These are phyloP conservation scores for Paraconiothyrium brasiliense DNA, from an alignment of 2,329 filamentous ascomycete genomes.

Conservation along the genomic window DNA sequence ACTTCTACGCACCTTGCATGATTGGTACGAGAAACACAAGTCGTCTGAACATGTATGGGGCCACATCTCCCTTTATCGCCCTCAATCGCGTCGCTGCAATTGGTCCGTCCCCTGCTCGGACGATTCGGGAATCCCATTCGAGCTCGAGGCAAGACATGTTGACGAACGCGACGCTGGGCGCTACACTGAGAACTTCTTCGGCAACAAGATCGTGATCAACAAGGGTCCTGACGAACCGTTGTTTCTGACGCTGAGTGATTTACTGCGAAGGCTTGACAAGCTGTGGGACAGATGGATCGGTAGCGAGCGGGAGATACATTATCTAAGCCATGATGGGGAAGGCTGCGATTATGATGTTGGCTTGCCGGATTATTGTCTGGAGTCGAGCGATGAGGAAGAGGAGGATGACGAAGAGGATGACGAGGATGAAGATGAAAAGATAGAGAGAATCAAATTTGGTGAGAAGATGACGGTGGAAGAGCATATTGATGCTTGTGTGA, in stretches of 20 bases:
- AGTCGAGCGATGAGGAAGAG: background rate
- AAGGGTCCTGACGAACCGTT: background rate
- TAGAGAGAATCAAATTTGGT: background rate
- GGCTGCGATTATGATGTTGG: background rate
- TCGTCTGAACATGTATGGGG: background rate
- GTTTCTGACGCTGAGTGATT: background rate
- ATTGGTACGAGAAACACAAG: slow-evolving; percentile 6
- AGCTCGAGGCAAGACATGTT: background rate
- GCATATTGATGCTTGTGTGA: too few relatives aligned
- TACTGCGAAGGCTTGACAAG: background rate
- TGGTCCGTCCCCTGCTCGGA: background rate
- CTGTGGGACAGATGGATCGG: background rate
- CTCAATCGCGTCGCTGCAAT: background rate
- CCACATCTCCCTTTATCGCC: slow-evolving; percentile 4
- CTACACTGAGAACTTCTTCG: background rate
- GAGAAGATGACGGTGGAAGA: background rate
- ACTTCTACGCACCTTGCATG: background rate
- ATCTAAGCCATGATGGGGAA: background rate
- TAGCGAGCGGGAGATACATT: background rate
- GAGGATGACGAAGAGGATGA: background rate
- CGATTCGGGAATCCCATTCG: background rate
- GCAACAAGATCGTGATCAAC: background rate
- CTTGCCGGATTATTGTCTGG: background rate
- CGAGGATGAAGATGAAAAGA: background rate
- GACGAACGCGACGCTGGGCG: background rate